Evolutionary conservation across 148 eudicot species (phyloP).

Genomic region (Rhododendron henanense): DNA sequence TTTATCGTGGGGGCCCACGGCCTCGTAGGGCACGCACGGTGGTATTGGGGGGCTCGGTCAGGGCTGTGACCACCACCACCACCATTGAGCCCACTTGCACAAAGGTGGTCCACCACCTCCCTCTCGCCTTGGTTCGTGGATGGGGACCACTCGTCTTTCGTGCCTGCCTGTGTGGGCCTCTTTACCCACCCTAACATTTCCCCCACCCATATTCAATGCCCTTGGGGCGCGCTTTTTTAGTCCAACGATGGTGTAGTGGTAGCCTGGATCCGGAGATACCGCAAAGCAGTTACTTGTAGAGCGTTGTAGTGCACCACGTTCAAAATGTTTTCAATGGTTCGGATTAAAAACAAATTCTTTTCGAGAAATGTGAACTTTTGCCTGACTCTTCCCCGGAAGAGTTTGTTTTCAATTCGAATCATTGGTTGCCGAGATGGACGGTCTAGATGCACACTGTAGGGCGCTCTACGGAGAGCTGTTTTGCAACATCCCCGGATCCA

Average conservation of each 20-base stretch:
- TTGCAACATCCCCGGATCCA: too few species aligned
- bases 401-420: too few species aligned
- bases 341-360: too few species aligned
- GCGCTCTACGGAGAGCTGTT: too few species aligned
- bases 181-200: background rate
- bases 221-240: background rate
- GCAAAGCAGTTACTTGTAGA: too few species aligned
- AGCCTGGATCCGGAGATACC: too few species aligned
- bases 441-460: too few species aligned
- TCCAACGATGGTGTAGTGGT: background rate
- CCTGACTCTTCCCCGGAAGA: too few species aligned
- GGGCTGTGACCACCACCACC: background rate
- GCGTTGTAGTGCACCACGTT: too few species aligned
- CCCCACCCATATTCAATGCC: background rate
- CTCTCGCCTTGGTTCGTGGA: background rate
- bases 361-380: too few species aligned
- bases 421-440: too few species aligned
- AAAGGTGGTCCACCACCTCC: background rate
- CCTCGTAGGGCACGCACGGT: constrained; percentile 1
- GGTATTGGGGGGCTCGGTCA: background rate
- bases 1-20: background rate
- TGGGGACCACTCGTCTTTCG: background rate
- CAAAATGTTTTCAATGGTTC: too few species aligned
- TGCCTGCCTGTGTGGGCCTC: background rate
- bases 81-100: constrained; percentile 4